phyloP scores from a whole-genome alignment of 805 yeast species.

The Wickerhamomyces ciferrii region DNA sequence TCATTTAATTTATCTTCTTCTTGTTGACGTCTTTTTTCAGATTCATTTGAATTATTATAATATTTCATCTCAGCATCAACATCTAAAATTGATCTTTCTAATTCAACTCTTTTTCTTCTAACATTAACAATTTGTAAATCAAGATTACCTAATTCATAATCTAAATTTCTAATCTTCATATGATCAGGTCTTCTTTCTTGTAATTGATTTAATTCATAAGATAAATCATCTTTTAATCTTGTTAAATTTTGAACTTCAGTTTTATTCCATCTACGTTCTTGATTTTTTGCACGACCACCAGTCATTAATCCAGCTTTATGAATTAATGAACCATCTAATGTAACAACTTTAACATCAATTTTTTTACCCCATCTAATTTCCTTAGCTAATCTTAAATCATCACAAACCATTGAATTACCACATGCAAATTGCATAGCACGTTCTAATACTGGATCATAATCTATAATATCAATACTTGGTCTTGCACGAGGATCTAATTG shows the following conservation, averaged over 20 bases:
- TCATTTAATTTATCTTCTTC: conserved; percentile 19
- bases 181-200: conserved; percentile 45
- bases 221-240: conserved; percentile 43
- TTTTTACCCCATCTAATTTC: conserved; percentile 62
- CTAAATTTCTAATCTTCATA: conserved; percentile 47
- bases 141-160: conserved; percentile 47
- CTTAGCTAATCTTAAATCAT: conserved; percentile 62
- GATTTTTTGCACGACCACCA: conserved; percentile 65
- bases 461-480: conserved; percentile 71
- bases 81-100: conserved; percentile 40
- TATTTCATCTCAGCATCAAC: conserved; percentile 45
- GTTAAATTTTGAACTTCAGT: conserved; percentile 52
- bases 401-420: conserved; percentile 76
- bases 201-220: conserved; percentile 37
- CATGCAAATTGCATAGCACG: conserved; percentile 77
- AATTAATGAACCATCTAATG: conserved; percentile 80
- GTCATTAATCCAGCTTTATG: conserved; percentile 89
- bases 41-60: conserved; percentile 32
- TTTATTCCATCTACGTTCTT: conserved; percentile 67
- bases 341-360: conserved; percentile 61
- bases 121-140: conserved; percentile 40
- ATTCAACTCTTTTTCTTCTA: conserved; percentile 38
- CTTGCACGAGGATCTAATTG: conserved; percentile 46
- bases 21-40: conserved; percentile 18
- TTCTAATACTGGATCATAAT: conserved; percentile 62